Evolutionary conservation across 495 filamentous ascomycete genomes (phyloP).

Genomic region (Xylaria castorea): DNA sequence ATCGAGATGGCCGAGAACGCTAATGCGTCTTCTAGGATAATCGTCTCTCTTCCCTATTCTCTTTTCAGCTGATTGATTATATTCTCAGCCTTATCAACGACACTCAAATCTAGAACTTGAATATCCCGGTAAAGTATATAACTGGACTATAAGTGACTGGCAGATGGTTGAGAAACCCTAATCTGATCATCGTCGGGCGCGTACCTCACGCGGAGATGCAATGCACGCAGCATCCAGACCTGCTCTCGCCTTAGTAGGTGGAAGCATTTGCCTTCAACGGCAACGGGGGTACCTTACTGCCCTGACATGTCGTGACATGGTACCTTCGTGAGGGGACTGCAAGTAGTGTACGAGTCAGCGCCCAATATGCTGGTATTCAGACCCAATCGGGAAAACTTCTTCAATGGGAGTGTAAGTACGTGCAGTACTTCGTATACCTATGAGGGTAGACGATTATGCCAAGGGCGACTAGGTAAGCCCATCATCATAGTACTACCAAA

Average conservation of each 20-base stretch:
- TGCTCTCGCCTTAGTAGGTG: background rate
- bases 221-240: background rate
- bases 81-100: slow-evolving; percentile 8
- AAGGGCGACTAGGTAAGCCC: slow-evolving; percentile 13
- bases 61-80: background rate
- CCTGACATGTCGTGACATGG: slow-evolving; percentile 8
- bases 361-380: slow-evolving; percentile 9
- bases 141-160: background rate
- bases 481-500: slow-evolving; percentile 9
- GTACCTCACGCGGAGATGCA: background rate
- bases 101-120: background rate
- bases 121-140: background rate
- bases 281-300: background rate
- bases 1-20: background rate
- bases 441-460: background rate
- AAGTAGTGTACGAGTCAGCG: slow-evolving; percentile 9
- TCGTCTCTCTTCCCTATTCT: too few relatives aligned
- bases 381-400: slow-evolving; percentile 6
- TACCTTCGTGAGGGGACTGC: slow-evolving; percentile 9
- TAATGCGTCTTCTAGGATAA: slow-evolving; percentile 1
- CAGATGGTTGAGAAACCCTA: background rate
- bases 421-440: background rate
- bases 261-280: slow-evolving; percentile 7
- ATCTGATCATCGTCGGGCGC: background rate
- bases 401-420: slow-evolving; percentile 9